Conservation (phyloP, 1,284 basidiomycete species). For the Anthracocystis panici-leucophaei region DNA sequence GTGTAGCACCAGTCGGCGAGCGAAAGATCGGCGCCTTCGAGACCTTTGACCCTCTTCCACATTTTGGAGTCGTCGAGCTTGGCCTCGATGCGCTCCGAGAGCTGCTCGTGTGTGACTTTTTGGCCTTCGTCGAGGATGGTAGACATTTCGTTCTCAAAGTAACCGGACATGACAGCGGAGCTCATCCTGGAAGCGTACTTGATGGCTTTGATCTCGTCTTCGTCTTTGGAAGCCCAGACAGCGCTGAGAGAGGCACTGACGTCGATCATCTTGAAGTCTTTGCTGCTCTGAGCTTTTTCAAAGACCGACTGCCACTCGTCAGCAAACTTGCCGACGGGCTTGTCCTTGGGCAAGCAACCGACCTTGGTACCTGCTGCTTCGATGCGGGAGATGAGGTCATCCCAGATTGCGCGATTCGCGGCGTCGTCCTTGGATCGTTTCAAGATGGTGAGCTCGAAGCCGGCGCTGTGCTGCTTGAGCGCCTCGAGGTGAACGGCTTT, state of each 20-base stretch:
- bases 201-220: constrained; percentile 76
- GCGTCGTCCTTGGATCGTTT: constrained; percentile 70
- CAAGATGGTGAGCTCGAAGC: constrained; percentile 68
- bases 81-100: constrained; percentile 85
- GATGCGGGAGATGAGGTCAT: constrained; percentile 55
- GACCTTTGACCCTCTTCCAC: constrained; percentile 75
- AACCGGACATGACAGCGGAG: constrained; percentile 84
- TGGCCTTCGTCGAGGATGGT: constrained; percentile 90
- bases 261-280: constrained; percentile 78
- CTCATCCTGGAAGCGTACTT: constrained; percentile 80
- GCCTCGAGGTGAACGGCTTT: constrained; percentile 73
- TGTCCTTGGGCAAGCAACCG: constrained; percentile 79
- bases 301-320: constrained; percentile 78
- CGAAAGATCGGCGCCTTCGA: constrained; percentile 78
- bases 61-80: constrained; percentile 82
- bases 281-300: constrained; percentile 50
- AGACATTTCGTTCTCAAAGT: constrained; percentile 89
- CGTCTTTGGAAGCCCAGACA: constrained; percentile 87
- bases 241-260: constrained; percentile 81
- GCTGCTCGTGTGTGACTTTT: constrained; percentile 87
- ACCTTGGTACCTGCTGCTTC: constrained; percentile 39
- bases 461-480: constrained; percentile 43
- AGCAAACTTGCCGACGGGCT: constrained; percentile 81
- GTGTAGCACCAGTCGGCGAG: constrained; percentile 93
- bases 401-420: constrained; percentile 69